phyloP scores from a whole-genome alignment of 345 rosid species.

The Hevea brasiliensis region DNA sequence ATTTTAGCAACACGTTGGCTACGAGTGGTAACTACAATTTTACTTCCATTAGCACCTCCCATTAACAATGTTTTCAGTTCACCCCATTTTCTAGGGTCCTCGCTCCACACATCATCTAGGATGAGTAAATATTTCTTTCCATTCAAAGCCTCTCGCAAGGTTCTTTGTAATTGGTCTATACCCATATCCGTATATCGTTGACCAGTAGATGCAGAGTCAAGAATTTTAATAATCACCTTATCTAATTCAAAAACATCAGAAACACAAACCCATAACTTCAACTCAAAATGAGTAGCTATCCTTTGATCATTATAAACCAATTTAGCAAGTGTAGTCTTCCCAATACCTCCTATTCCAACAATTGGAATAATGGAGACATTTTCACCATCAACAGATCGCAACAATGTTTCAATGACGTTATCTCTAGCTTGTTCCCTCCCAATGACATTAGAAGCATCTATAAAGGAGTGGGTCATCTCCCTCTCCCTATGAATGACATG shows the following conservation, averaged over 20 bases:
- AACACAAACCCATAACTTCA: background rate
- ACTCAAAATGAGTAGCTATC: background rate
- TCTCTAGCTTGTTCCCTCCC: constrained; percentile 2
- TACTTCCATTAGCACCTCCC: constrained; percentile 19
- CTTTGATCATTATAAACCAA: background rate
- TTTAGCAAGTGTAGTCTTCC: constrained; percentile 12
- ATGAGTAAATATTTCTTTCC: constrained; percentile 1
- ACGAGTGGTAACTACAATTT: constrained; percentile 23
- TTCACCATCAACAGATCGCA: background rate
- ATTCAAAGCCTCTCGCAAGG: background rate
- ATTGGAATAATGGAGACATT: constrained; percentile 2
- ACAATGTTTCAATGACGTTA: background rate
- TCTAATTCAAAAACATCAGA: background rate
- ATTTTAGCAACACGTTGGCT: constrained; percentile 1
- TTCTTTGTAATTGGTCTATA: background rate
- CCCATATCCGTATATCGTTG: background rate
- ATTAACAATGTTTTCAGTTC: constrained; percentile 1
- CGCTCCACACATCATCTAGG: constrained; percentile 28
- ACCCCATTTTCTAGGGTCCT: constrained; percentile 1
- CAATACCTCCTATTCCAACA: constrained; percentile 21
- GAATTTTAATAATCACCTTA: background rate
- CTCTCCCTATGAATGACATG: background rate
- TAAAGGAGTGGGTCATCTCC: background rate
- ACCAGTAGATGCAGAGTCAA: background rate
- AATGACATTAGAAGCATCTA: background rate